Percentiles rank a stretch among this genome's conserved stretches.
These are phyloP conservation scores for Lipomyces starkeyi DNA, from an alignment of 805 yeast species.

Conservation along the genomic window DNA sequence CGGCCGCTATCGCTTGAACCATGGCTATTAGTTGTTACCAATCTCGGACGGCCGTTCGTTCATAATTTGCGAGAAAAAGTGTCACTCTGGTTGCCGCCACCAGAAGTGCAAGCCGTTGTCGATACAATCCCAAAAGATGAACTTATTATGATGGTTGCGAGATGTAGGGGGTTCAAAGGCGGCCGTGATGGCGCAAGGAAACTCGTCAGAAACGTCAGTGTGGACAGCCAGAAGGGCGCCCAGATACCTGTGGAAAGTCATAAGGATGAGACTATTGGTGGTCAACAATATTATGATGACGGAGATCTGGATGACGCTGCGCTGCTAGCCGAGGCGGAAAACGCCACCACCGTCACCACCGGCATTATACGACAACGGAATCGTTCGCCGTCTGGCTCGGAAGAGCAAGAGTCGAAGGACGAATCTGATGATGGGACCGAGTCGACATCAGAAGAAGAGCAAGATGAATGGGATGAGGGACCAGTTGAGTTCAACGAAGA, in stretches of 20 bases:
- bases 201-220: not conserved
- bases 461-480: constrained; percentile 41
- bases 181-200: constrained; percentile 12
- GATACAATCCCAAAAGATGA: constrained; percentile 44
- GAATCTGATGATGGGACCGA: constrained; percentile 30
- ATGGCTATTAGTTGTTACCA: constrained; percentile 54
- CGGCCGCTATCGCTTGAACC: constrained; percentile 38
- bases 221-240: constrained; percentile 15
- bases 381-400: constrained; percentile 26
- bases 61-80: constrained; percentile 44
- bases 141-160: constrained; percentile 48
- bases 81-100: constrained; percentile 50
- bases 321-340: constrained; percentile 19
- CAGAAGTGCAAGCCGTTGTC: constrained; percentile 42
- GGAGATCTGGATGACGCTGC: constrained; percentile 20
- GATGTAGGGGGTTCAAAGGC: constrained; percentile 48
- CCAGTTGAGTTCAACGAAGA: constrained; percentile 37
- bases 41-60: constrained; percentile 53
- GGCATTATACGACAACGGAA: constrained; percentile 34
- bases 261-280: not conserved
- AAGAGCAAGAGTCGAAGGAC: constrained; percentile 29
- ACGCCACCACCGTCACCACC: not conserved
- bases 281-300: not conserved
- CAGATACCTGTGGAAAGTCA: not conserved
- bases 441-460: constrained; percentile 28